phyloP scores from a whole-genome alignment of 2,329 filamentous ascomycete genomes.

The Beauveria sp. region DNA sequence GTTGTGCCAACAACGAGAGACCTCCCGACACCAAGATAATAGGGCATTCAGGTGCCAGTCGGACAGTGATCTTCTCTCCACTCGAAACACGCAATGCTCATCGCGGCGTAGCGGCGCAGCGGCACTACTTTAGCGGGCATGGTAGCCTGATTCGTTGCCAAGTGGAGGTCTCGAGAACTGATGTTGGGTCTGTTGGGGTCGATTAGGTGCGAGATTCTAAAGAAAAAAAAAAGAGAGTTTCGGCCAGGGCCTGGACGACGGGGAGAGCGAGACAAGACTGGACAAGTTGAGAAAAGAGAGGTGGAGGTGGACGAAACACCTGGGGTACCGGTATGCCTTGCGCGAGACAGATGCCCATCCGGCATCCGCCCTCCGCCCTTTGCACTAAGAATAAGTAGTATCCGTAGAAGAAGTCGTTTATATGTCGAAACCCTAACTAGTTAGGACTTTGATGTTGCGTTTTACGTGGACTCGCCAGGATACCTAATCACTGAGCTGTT shows the following conservation, averaged over 20 bases:
- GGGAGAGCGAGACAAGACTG: neutral
- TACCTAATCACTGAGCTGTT: too few species aligned
- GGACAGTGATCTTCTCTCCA: neutral
- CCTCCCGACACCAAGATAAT: too few species aligned
- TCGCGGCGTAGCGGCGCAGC: neutral
- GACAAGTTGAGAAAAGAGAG: neutral
- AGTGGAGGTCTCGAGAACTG: neutral
- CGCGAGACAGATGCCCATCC: neutral
- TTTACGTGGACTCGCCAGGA: too few species aligned
- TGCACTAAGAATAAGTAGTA: too few species aligned
- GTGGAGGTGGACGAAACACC: neutral
- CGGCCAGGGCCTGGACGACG: neutral
- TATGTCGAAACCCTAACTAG: too few species aligned
- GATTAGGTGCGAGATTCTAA: neutral
- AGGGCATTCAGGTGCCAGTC: neutral
- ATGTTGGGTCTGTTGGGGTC: neutral
- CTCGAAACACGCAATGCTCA: neutral
- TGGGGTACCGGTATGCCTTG: neutral
- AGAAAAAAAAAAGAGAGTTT: neutral
- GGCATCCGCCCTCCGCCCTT: too few species aligned
- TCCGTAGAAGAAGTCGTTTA: too few species aligned
- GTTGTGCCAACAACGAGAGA: too few species aligned
- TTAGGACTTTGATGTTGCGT: too few species aligned
- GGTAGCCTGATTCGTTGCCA: neutral
- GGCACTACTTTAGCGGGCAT: neutral